Base-by-base conservation (phyloP, 805 yeast genomes). In the Wickerhamomyces kurtzmanii region DNA sequence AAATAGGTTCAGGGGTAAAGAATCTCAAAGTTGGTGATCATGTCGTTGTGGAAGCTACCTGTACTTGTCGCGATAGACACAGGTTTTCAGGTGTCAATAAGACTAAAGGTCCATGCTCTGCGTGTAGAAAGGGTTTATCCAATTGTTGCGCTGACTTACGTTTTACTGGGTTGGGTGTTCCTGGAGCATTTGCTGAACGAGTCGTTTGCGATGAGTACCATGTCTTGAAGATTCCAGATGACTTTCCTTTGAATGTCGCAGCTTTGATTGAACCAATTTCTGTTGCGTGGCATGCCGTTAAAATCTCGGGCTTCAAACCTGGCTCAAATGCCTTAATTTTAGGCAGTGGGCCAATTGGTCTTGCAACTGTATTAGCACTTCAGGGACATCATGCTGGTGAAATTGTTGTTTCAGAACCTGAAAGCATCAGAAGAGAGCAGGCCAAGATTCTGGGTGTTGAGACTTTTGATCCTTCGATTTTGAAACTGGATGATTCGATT, bases 281-380 rank as follows among this genome's bases (percentile, higher is more conserved):
- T 4, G 78, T 71, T 29, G 57, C 68, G 13, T 65, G 75, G 75
- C 80, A 72, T 38, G 78, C 76, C 3, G 66, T 65, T 18, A 56
- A 62, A 32, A 52, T 62, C 4, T 53, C 72, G 0, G 44, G 40
- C 12, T 64, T 68, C 38, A 43, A 55, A 31, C 50, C 42, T 14
- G 75, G 74, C 17, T 56, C 59, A 20, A 45, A 57, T 15, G 71
- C 68, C 4, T 49, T 72, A 26, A 68, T 74, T 11, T 43, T 74
- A 11, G 80, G 80, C 17, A 70, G 73, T 16, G 81, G 81, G 5
- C 76, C 79, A 14, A 72, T 74, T 43, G 80, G 81, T 5, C 49
- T 75, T 15, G 69, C 78, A 14, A 61, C 75, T 4, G 54, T 71
- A n/a, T 49, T 73, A 24, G 75, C 71, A 8, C 43, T 66, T 30